Base-by-base conservation (phyloP, 352 stramenopile species). In the Elongisporangium prolatum region DNA sequence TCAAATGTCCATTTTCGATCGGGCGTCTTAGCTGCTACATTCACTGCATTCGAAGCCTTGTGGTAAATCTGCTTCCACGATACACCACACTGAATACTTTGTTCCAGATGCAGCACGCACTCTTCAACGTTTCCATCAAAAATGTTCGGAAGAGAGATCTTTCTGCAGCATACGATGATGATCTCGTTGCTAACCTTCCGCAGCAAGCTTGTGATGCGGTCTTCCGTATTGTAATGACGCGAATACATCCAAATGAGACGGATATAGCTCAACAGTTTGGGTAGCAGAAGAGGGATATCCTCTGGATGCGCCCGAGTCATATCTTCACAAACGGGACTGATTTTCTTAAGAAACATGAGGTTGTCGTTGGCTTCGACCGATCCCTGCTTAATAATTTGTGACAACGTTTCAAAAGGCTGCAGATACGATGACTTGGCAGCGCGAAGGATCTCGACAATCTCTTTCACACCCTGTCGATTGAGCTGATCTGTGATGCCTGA, bases 151-250 rank as follows among this genome's bases (percentile, higher is more conserved):
- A 98, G 72, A 38, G 80, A 91, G 44, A 98, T 97, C 57, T 90
- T 89, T 34, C 79, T 80, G 61, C 86, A 94, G 60, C 89, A 98
- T 7, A 96, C 82, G 22, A 80, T 71, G 38, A 98, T 98, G 50
- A 98, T 97, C 65, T 98, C 88, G 60, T 98, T 97, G 72, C 88
- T 97, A 21, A 98, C 92, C 59, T 98, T 98, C 1, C 93, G 87
- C 21, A 98, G 62, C 38, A 98, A 74, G 56, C 86, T 89, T 21
- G 89, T 97, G 56, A 98, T 86, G 6, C 91, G 86, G 53, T 98
- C 95, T 50, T 97, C 85, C 2, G 91, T 98, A 63, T 98, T 98
- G 72, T 98, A 98, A 60, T 97, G 90, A 14, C 75, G 80, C 49
- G 88, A 98, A 50, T 97, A 91, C 67, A 80, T 91, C 88, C 90